Evolutionary conservation across 1,284 basidiomycete genomes (phyloP).

Genomic region (Cutaneotrichosporon arboriforme): DNA sequence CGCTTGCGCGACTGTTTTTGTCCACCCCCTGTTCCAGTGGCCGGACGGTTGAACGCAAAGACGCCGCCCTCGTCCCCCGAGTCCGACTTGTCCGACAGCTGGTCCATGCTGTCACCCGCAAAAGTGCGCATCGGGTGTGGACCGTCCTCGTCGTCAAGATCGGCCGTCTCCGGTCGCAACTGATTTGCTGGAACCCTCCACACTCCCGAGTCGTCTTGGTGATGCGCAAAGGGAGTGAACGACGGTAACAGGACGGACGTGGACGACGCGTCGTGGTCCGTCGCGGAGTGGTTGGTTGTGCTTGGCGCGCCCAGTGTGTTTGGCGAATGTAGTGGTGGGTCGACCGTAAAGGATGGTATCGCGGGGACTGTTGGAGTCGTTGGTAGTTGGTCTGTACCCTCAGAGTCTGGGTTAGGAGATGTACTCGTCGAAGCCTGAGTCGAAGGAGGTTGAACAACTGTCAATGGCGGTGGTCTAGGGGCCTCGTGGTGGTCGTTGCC

Average conservation of each 20-base stretch:
- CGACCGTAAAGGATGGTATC: background rate
- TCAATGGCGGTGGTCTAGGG: too few species aligned
- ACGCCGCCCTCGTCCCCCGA: conserved; percentile 3
- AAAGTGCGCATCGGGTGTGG: background rate
- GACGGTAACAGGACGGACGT: background rate
- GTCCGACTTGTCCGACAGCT: background rate
- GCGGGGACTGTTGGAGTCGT: too few species aligned
- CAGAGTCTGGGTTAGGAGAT: too few species aligned
- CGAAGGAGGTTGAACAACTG: too few species aligned
- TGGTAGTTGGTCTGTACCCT: too few species aligned
- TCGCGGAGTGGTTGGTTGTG: background rate
- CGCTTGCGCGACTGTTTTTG: background rate
- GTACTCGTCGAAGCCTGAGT: too few species aligned
- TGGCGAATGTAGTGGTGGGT: background rate
- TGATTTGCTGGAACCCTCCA: background rate
- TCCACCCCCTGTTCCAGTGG: background rate
- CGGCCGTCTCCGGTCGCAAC: background rate
- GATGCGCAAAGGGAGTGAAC: background rate
- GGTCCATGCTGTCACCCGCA: background rate
- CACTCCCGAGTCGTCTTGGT: background rate
- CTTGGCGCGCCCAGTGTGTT: background rate
- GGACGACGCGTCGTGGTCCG: background rate
- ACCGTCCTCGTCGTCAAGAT: background rate
- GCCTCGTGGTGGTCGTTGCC: too few species aligned
- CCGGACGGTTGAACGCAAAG: conserved; percentile 5